Conservation (phyloP, 2,329 filamentous ascomycete species). For the Zasmidium citrigriseum region DNA sequence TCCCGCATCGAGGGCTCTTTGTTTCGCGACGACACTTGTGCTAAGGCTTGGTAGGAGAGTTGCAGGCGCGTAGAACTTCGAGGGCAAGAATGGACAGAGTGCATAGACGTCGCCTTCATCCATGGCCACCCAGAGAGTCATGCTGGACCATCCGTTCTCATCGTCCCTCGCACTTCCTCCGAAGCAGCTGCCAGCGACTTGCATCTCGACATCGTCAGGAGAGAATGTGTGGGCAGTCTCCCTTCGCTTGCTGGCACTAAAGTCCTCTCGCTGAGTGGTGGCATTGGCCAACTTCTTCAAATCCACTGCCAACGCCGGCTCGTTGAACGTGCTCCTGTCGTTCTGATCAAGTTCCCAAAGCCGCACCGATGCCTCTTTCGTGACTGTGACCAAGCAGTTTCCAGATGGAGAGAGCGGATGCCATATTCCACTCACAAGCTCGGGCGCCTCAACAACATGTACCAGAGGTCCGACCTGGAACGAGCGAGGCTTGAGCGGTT, state of each 20-base stretch:
- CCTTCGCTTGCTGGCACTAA: slow-evolving; percentile 68
- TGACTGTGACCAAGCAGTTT: slow-evolving; percentile 82
- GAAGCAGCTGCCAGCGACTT: slow-evolving; percentile 88
- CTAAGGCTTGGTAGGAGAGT: slow-evolving; percentile 80
- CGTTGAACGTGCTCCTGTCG: slow-evolving; percentile 84
- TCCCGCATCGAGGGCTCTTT: slow-evolving; percentile 48
- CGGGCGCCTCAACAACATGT: slow-evolving; percentile 82
- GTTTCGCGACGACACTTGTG: slow-evolving; percentile 76
- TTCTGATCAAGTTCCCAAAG: slow-evolving; percentile 87
- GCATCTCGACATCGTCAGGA: slow-evolving; percentile 88
- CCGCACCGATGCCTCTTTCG: slow-evolving; percentile 81
- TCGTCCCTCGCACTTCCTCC: slow-evolving; percentile 65
- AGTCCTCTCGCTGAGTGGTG: slow-evolving; percentile 77
- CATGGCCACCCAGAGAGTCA: slow-evolving; percentile 98
- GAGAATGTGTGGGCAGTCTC: slow-evolving; percentile 81
- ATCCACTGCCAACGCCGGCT: slow-evolving; percentile 80
- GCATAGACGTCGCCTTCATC: slow-evolving; percentile 90
- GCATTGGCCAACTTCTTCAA: slow-evolving; percentile 87
- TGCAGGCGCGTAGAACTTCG: slow-evolving; percentile 73
- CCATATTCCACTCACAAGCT: slow-evolving; percentile 82
- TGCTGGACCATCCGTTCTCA: slow-evolving; percentile 78
- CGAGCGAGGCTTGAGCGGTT: slow-evolving; percentile 76
- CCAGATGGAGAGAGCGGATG: slow-evolving; percentile 86
- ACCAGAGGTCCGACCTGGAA: slow-evolving; percentile 91
- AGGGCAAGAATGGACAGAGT: slow-evolving; percentile 83